A percentile compares a stretch with the other conserved stretches of the same genome.
Conservation (phyloP, 306 rosid species). For the Albizia julibrissin region DNA sequence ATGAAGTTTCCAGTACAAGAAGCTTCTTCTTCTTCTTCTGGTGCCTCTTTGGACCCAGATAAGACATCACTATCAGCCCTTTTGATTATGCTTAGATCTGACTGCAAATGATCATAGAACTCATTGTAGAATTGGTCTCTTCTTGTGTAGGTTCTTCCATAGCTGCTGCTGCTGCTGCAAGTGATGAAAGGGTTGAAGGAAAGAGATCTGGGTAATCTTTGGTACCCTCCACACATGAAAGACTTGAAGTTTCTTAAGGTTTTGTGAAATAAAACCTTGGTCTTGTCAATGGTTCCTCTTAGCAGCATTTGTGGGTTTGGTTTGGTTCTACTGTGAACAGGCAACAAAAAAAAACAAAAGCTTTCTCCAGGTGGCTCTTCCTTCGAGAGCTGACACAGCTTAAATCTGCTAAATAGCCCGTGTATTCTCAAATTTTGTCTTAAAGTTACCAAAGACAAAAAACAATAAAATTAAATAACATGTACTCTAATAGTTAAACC, state of each 20-base stretch:
- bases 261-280: constrained; percentile 48
- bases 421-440: constrained; percentile 41
- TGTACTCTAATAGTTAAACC: constrained; percentile 22
- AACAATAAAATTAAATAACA: constrained; percentile 18
- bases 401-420: constrained; percentile 31
- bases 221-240: constrained; percentile 57
- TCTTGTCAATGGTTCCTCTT: constrained; percentile 58
- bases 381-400: constrained; percentile 40
- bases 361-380: constrained; percentile 33
- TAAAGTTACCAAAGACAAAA: constrained; percentile 45
- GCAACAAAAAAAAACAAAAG: neutral
- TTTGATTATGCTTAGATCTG: constrained; percentile 50
- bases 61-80: constrained; percentile 31
- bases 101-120: constrained; percentile 70
- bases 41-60: constrained; percentile 33
- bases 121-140: constrained; percentile 64
- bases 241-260: constrained; percentile 57
- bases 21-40: constrained; percentile 33
- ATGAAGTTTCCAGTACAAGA: constrained; percentile 25
- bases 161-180: constrained; percentile 43
- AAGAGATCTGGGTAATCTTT: constrained; percentile 65
- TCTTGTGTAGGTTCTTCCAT: constrained; percentile 48
- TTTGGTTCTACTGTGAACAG: constrained; percentile 32
- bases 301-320: constrained; percentile 62
- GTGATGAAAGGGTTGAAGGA: constrained; percentile 65